phyloP scores from a whole-genome alignment of 495 filamentous ascomycete genomes.

The Aspergillus sclerotiicarbonarius region DNA sequence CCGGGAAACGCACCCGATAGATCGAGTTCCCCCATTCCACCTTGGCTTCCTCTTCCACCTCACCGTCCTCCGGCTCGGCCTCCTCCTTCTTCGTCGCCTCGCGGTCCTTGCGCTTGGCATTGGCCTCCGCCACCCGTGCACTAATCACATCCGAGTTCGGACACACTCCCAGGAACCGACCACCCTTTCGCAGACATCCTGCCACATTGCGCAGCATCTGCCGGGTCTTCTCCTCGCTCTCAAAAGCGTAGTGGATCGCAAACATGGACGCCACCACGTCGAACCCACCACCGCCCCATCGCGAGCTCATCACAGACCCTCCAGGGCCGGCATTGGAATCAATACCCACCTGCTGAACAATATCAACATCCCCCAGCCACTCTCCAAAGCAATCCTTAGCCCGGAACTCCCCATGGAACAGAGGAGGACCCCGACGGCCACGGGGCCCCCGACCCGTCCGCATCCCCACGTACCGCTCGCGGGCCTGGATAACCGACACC shows the following conservation, averaged over 20 bases:
- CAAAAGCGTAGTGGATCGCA: constrained; percentile 98
- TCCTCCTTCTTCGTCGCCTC: constrained; percentile 29
- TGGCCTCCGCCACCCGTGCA: constrained; percentile 59
- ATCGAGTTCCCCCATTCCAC: constrained; percentile 90
- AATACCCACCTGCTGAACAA: constrained; percentile 81
- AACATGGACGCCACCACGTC: constrained; percentile 99
- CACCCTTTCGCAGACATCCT: constrained; percentile 84
- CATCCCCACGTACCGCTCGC: constrained; percentile 78
- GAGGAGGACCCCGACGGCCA: constrained; percentile 56
- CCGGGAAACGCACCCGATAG: constrained; percentile 84
- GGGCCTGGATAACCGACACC: constrained; percentile 83
- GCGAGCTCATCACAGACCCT: constrained; percentile 50
- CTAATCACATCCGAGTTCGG: constrained; percentile 89
- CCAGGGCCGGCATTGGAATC: constrained; percentile 64
- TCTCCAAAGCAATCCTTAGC: constrained; percentile 88
- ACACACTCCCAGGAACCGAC: constrained; percentile 88
- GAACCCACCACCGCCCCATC: constrained; percentile 76
- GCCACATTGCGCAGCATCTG: constrained; percentile 94
- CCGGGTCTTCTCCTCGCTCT: constrained; percentile 81
- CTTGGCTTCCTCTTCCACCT: constrained; percentile 47
- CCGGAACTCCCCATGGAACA: constrained; percentile 82
- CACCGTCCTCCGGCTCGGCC: constrained; percentile 44
- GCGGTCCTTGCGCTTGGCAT: constrained; percentile 56
- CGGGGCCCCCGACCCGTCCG: constrained; percentile 52
- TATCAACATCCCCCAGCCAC: constrained; percentile 70